Conservation (phyloP, 768 basidiomycete species). For the Russula emetica region DNA sequence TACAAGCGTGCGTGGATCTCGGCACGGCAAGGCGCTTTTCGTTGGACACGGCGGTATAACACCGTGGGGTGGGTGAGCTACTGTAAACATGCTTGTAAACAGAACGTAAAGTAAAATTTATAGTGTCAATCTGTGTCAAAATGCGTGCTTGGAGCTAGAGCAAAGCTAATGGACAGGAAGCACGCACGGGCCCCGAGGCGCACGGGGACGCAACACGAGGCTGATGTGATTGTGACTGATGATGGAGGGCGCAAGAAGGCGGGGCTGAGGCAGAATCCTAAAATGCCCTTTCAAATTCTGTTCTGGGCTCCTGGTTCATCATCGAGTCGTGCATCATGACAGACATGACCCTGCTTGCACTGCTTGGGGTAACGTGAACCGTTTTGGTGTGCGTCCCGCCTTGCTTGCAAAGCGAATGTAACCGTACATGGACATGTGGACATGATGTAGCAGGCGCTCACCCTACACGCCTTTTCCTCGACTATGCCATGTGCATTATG, state of each 20-base stretch:
- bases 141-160: not conserved
- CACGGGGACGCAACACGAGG: not conserved
- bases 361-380: not conserved
- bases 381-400: not conserved
- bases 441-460: not conserved
- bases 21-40: too few relatives aligned
- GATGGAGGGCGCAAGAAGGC: not conserved
- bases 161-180: not conserved
- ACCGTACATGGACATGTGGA: too few relatives aligned
- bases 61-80: too few relatives aligned
- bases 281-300: not conserved
- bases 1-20: too few relatives aligned
- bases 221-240: not conserved
- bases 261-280: not conserved
- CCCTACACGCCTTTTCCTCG: not conserved
- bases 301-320: not conserved
- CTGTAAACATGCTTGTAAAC: not conserved
- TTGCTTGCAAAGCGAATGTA: not conserved
- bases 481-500: not conserved
- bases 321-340: not conserved
- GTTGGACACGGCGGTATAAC: too few relatives aligned
- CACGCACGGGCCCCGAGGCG: not conserved
- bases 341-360: not conserved
- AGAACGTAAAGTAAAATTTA: not conserved
- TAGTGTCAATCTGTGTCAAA: not conserved